phyloP scores from a whole-genome alignment of 352 stramenopile species.

The Phytophthora fragariaefolia region DNA sequence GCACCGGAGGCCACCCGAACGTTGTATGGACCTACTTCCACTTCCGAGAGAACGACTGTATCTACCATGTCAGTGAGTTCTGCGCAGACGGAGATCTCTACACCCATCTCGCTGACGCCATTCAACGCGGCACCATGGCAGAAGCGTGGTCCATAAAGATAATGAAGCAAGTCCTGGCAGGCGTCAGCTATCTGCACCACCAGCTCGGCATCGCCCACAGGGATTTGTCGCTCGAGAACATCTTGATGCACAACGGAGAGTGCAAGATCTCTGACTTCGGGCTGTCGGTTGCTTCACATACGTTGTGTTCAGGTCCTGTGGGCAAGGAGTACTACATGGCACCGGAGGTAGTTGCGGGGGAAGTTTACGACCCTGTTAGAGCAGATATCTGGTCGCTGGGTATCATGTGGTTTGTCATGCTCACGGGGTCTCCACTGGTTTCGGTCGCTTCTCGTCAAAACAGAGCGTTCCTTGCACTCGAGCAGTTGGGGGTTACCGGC shows the following conservation, averaged over 20 bases:
- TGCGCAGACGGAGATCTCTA: conserved; percentile 47
- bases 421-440: conserved; percentile 81
- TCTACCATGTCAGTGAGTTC: conserved; percentile 49
- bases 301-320: conserved; percentile 55
- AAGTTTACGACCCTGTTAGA: conserved; percentile 90
- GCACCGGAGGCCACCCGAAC: conserved; percentile 20
- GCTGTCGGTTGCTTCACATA: conserved; percentile 52
- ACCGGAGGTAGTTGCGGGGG: conserved; percentile 85
- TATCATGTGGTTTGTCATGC: conserved; percentile 93
- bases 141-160: conserved; percentile 20
- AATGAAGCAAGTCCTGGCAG: conserved; percentile 41
- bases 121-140: background rate
- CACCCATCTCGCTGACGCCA: background rate
- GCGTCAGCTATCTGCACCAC: conserved; percentile 58
- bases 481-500: conserved; percentile 25
- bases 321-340: conserved; percentile 97
- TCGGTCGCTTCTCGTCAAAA: conserved; percentile 38
- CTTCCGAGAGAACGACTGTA: conserved; percentile 19
- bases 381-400: conserved; percentile 94
- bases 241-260: conserved; percentile 77
- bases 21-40: conserved; percentile 26
- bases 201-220: conserved; percentile 77
- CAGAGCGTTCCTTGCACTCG: conserved; percentile 39
- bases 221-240: conserved; percentile 96
- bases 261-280: conserved; percentile 68